Percentiles rank a stretch among this genome's conserved stretches.
phyloP scores from a whole-genome alignment of 2,329 filamentous ascomycete species.

The Rugonectria rugulosa region DNA sequence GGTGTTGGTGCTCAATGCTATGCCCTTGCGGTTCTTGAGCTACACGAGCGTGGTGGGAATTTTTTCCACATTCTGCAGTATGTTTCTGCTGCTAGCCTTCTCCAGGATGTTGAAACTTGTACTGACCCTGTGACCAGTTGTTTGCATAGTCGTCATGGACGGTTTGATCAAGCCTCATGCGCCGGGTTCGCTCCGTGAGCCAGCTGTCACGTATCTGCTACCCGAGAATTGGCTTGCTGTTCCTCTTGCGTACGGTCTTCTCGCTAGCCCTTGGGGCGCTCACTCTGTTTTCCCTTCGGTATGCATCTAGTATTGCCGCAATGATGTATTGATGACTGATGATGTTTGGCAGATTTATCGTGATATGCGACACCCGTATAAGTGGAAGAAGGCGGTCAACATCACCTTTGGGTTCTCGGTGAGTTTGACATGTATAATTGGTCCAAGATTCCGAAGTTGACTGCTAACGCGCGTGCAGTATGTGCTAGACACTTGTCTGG shows the following conservation, averaged over 20 bases:
- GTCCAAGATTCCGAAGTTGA: background rate
- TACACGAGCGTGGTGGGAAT: constrained; percentile 96
- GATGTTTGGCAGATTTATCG: constrained; percentile 59
- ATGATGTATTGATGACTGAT: constrained; percentile 13
- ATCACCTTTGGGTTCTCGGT: constrained; percentile 87
- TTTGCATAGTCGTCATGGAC: constrained; percentile 82
- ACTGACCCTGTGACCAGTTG: constrained; percentile 61
- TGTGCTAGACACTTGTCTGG: constrained; percentile 81
- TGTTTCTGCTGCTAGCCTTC: constrained; percentile 48
- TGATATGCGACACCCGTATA: constrained; percentile 77
- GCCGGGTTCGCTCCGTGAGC: constrained; percentile 84
- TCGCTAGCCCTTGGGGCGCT: constrained; percentile 78
- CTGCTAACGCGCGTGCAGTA: constrained; percentile 59
- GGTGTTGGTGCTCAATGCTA: constrained; percentile 82
- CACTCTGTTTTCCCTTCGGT: constrained; percentile 82
- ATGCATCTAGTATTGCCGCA: constrained; percentile 25
- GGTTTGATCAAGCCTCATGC: constrained; percentile 81
- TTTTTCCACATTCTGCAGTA: constrained; percentile 85
- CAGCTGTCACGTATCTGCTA: constrained; percentile 81
- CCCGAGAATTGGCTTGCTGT: constrained; percentile 87
- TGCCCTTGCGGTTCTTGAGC: constrained; percentile 83
- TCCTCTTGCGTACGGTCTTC: constrained; percentile 85
- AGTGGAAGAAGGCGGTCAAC: constrained; percentile 77
- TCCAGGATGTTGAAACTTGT: background rate
- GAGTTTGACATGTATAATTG: constrained; percentile 41